Base-by-base conservation (phyloP, 345 rosid species). In the Kandelia obovata region DNA sequence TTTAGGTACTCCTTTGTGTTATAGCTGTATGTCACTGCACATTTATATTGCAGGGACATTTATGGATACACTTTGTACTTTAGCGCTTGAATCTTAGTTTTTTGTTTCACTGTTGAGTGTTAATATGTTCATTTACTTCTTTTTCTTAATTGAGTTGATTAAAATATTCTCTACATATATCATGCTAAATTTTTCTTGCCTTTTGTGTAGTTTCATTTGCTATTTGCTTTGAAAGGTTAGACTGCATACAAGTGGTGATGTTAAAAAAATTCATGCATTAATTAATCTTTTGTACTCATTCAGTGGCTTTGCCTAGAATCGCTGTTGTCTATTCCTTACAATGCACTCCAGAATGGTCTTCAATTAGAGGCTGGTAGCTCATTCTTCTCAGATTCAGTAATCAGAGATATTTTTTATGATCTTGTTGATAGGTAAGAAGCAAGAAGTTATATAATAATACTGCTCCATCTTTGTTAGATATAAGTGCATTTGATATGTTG, bases 241-340 rank as follows among this genome's bases (percentile, higher is more conserved):
- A 43, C 49, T 43, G 49, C 49, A 43, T 43, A 43, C 49, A 43
- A 43, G 5, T 43, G 49, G 17, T 15, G 49, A 13, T 43, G 17
- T 43, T 43, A 43, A 43, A 43, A 28, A 11, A 15, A 43, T 43
- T 43, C 17, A 3, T 43, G 17, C 28, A 2, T 62, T 43, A 58
- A 71, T 10, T 39, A 34, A 71, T 71, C 49, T 67, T 27, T 51
- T 19, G 63, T 61, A 43, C 59, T 75, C 37, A 27, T 78, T 43
- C 80, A 94, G 98, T 94, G 98, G 98, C 80, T 80, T 70, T 85
- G 96, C 81, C 81, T 94, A 69, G 95, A 94, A 77, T 84, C 84
- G 71, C 74, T 91, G 37, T 74, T 94, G 70, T 88, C 87, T 27
- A 67, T 91, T 78, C 88, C 89, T 79, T 70, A 21, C 68, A 64